Evolutionary conservation across 2,329 filamentous ascomycete genomes (phyloP).

Genomic region (Cordyceps tenuipes): DNA sequence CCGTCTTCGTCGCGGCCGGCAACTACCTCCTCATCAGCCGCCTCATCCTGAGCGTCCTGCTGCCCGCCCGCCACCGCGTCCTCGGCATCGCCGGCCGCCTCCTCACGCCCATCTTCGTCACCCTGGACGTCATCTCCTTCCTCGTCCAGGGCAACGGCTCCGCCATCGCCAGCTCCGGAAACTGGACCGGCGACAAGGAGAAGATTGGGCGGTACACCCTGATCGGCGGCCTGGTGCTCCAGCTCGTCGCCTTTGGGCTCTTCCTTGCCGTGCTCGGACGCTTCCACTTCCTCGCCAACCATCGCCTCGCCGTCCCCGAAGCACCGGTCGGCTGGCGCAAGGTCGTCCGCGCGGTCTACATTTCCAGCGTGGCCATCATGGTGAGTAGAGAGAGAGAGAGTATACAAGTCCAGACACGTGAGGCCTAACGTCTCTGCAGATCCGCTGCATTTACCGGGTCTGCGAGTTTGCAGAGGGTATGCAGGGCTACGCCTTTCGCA

Average conservation of each 20-base stretch:
- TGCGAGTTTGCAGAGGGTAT: conserved; percentile 44
- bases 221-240: conserved; percentile 33
- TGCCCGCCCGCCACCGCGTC: conserved; percentile 24
- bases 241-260: conserved; percentile 31
- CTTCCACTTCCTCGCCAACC: conserved; percentile 29
- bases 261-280: conserved; percentile 32
- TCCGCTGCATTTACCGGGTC: conserved; percentile 45
- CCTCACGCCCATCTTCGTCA: conserved; percentile 38
- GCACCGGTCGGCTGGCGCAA: conserved; percentile 29
- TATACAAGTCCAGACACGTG: background rate
- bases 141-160: conserved; percentile 37
- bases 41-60: conserved; percentile 32
- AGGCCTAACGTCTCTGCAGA: conserved; percentile 18
- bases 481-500: conserved; percentile 39
- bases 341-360: conserved; percentile 33
- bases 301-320: conserved; percentile 14
- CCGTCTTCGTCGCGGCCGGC: conserved; percentile 40
- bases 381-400: too few species aligned
- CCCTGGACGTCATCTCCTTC: conserved; percentile 36
- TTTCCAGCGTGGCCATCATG: conserved; percentile 37
- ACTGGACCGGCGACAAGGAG: conserved; percentile 34
- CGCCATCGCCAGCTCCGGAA: conserved; percentile 31
- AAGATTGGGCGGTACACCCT: conserved; percentile 32
- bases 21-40: conserved; percentile 44
- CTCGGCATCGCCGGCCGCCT: conserved; percentile 28